Percentiles rank a stretch among this genome's conserved stretches.
Conservation (phyloP, 257 asterid genomes). For the Solanum phureja region DNA sequence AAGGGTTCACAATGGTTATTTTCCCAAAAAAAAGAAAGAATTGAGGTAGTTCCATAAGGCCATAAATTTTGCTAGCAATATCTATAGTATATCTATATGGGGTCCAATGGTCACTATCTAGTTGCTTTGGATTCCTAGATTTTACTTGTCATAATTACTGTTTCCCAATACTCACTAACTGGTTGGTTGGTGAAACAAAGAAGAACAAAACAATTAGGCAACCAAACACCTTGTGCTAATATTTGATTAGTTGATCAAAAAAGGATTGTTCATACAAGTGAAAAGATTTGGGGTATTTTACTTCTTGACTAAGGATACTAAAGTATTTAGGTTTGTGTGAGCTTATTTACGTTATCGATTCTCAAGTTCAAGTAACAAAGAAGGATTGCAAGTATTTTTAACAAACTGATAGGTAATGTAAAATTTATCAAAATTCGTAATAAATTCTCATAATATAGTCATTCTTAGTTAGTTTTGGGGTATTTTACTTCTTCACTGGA, state of each 20-base stretch:
- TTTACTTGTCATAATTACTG: neutral
- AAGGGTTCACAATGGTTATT: neutral
- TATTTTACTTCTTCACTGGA: neutral
- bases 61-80: neutral
- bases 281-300: neutral
- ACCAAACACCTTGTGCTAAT: neutral
- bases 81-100: neutral
- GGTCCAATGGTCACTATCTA: neutral
- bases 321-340: neutral
- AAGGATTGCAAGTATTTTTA: neutral
- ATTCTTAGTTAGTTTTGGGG: neutral
- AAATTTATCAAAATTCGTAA: neutral
- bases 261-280: neutral
- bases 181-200: neutral
- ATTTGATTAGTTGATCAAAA: neutral
- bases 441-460: too few species aligned
- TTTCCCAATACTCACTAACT: neutral
- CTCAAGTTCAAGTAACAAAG: fast-evolving
- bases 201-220: neutral
- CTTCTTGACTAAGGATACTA: neutral
- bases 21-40: neutral
- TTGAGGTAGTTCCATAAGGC: neutral
- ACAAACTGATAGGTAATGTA: too few species aligned
- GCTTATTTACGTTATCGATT: neutral
- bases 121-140: neutral